Conservation (phyloP, 2,329 filamentous ascomycete species). For the Trematosphaeria pertusa region DNA sequence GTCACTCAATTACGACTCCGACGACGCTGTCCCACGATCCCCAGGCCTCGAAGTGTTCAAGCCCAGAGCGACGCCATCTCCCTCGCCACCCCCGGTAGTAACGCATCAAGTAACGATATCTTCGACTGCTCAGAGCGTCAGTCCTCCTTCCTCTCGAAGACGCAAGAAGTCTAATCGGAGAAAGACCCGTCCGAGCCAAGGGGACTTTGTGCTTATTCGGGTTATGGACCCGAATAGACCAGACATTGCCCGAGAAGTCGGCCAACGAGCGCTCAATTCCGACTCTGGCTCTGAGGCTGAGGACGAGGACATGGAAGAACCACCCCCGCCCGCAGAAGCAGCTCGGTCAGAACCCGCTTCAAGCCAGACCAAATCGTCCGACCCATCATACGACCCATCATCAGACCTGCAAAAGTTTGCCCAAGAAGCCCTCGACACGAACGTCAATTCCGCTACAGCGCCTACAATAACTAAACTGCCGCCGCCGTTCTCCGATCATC, state of each 20-base stretch:
- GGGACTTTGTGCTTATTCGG: conserved; percentile 71
- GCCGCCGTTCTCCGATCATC: conserved; percentile 15
- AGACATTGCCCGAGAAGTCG: conserved; percentile 68
- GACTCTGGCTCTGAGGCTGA: conserved; percentile 53
- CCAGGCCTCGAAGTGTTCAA: conserved; percentile 51
- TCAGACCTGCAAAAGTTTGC: conserved; percentile 24
- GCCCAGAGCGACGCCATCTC: conserved; percentile 58
- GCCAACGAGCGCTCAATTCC: conserved; percentile 58
- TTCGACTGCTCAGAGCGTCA: conserved; percentile 40
- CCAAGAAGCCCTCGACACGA: conserved; percentile 23
- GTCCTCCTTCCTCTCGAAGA: conserved; percentile 54
- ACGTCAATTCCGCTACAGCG: conserved; percentile 12
- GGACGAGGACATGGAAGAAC: conserved; percentile 48
- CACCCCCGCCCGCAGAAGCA: conserved; percentile 18
- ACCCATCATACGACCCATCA: conserved; percentile 11
- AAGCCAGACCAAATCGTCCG: conserved; percentile 12
- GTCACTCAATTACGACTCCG: conserved; percentile 54
- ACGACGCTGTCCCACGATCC: conserved; percentile 55
- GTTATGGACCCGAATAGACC: conserved; percentile 69
- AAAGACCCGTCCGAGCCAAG: conserved; percentile 64
- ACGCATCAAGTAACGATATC: conserved; percentile 28
- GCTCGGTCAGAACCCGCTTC: conserved; percentile 8
- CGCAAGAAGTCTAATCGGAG: conserved; percentile 56
- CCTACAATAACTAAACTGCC: conserved; percentile 14
- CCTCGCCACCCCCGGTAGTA: conserved; percentile 55